A percentile compares a stretch with the other conserved stretches of the same genome.
These are phyloP conservation scores for Gossypium anomalum DNA, from an alignment of 345 rosid genomes.

Conservation along the genomic window DNA sequence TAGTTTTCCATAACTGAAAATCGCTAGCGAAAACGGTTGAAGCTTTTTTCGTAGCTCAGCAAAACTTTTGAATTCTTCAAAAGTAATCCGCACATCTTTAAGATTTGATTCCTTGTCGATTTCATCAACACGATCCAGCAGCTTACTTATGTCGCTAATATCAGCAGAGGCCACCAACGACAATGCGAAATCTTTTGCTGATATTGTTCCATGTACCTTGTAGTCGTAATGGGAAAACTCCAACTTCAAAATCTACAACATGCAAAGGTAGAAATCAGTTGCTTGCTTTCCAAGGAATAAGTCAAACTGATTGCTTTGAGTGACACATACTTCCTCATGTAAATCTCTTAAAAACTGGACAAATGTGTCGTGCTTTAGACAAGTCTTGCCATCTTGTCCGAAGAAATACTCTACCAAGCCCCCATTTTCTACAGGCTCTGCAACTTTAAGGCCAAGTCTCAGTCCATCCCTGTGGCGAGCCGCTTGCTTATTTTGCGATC, in stretches of 20 bases:
- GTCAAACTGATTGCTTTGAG: neutral
- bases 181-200: slow-evolving; percentile 61
- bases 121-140: slow-evolving; percentile 53
- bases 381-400: slow-evolving; percentile 49
- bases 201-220: slow-evolving; percentile 39
- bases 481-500: slow-evolving; percentile 47
- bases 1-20: slow-evolving; percentile 56
- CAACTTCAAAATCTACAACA: slow-evolving; percentile 42
- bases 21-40: slow-evolving; percentile 55
- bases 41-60: slow-evolving; percentile 49
- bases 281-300: neutral
- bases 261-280: neutral
- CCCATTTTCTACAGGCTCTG: slow-evolving; percentile 40
- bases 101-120: slow-evolving; percentile 30
- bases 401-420: slow-evolving; percentile 62
- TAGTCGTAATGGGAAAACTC: slow-evolving; percentile 64
- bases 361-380: slow-evolving; percentile 51
- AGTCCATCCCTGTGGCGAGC: slow-evolving; percentile 39
- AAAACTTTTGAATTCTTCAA: slow-evolving; percentile 51
- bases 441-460: slow-evolving; percentile 31
- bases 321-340: slow-evolving; percentile 45
- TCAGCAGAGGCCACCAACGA: slow-evolving; percentile 70
- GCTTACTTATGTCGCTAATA: slow-evolving; percentile 39
- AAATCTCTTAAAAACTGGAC: slow-evolving; percentile 49
- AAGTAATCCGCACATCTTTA: slow-evolving; percentile 35